Conservation (phyloP, 2,329 filamentous ascomycete genomes). For the Sordariomycetes sp. region DNA sequence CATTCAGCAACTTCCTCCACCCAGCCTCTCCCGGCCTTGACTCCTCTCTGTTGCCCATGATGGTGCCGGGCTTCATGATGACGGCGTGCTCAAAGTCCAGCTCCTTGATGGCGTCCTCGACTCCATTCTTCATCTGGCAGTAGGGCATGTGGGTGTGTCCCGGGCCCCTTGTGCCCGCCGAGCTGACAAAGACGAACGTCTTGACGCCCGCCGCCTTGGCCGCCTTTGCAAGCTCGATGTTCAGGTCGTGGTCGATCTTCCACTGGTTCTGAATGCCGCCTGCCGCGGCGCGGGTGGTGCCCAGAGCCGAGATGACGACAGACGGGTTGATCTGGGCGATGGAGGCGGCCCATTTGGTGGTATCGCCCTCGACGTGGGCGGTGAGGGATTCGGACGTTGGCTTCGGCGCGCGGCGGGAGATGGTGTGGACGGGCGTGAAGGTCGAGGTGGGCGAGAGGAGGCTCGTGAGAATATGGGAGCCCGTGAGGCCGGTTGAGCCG, state of each 20-base stretch:
- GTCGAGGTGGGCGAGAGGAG: constrained; percentile 42
- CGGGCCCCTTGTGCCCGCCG: constrained; percentile 35
- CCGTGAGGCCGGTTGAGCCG: constrained; percentile 60
- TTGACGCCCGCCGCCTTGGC: constrained; percentile 64
- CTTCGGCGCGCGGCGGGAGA: constrained; percentile 56
- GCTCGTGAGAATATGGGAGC: constrained; percentile 64
- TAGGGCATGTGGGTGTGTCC: constrained; percentile 34
- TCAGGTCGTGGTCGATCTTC: constrained; percentile 82
- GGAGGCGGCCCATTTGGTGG: constrained; percentile 55
- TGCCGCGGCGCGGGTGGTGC: constrained; percentile 67
- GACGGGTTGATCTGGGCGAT: constrained; percentile 45
- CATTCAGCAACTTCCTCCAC: constrained; percentile 43
- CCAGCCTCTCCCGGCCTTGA: constrained; percentile 49
- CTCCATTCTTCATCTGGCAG: constrained; percentile 73
- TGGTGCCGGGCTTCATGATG: constrained; percentile 64
- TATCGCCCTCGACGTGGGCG: constrained; percentile 54
- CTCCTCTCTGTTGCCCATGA: constrained; percentile 62
- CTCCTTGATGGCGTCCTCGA: constrained; percentile 67
- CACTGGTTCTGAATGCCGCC: constrained; percentile 73
- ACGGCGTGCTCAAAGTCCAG: constrained; percentile 71
- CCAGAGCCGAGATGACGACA: constrained; percentile 69
- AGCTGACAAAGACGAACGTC: constrained; percentile 71
- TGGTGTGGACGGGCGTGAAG: constrained; percentile 49
- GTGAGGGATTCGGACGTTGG: constrained; percentile 50
- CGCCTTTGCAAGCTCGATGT: constrained; percentile 66